phyloP scores from a whole-genome alignment of 345 rosid species.

The Mallotus nudiflorus region DNA sequence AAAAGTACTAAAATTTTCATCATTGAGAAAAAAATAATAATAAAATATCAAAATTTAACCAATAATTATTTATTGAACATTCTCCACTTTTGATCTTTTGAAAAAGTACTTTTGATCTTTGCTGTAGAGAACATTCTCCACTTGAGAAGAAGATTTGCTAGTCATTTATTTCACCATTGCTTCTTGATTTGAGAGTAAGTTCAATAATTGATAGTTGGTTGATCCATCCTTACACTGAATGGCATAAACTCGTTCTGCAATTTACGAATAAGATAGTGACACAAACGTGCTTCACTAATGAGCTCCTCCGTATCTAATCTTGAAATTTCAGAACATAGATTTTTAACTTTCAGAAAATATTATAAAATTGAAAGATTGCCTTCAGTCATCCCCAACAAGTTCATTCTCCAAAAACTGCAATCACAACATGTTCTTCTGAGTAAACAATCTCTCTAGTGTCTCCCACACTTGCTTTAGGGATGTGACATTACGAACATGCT shows the following conservation, averaged over 20 bases:
- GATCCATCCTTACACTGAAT: slow-evolving; percentile 8
- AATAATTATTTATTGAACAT: too few relatives aligned
- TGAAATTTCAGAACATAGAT: slow-evolving; percentile 16
- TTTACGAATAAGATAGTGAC: slow-evolving; percentile 14
- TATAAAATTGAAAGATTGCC: neutral
- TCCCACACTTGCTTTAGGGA: slow-evolving; percentile 15
- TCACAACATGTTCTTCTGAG: neutral
- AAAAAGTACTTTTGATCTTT: too few relatives aligned
- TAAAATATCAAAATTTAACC: too few relatives aligned
- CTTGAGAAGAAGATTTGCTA: too few relatives aligned
- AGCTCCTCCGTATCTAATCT: slow-evolving; percentile 4
- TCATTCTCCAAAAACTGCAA: slow-evolving; percentile 17
- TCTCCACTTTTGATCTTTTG: too few relatives aligned
- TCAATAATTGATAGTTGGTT: slow-evolving; percentile 14
- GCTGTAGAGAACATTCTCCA: too few relatives aligned
- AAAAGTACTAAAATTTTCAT: too few relatives aligned
- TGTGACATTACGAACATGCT: slow-evolving; percentile 16
- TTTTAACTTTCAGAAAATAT: slow-evolving; percentile 6
- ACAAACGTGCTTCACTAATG: slow-evolving; percentile 6
- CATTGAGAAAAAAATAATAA: too few relatives aligned
- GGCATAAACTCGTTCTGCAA: slow-evolving; percentile 10
- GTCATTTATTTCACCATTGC: too few relatives aligned
- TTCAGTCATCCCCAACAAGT: neutral
- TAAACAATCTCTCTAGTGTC: slow-evolving; percentile 6
- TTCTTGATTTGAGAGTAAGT: neutral